Evolutionary conservation across 2,329 filamentous ascomycete species (phyloP), one percentile per base, ranked within the genome.

Genomic region (Aspergillus tamarii): DNA sequence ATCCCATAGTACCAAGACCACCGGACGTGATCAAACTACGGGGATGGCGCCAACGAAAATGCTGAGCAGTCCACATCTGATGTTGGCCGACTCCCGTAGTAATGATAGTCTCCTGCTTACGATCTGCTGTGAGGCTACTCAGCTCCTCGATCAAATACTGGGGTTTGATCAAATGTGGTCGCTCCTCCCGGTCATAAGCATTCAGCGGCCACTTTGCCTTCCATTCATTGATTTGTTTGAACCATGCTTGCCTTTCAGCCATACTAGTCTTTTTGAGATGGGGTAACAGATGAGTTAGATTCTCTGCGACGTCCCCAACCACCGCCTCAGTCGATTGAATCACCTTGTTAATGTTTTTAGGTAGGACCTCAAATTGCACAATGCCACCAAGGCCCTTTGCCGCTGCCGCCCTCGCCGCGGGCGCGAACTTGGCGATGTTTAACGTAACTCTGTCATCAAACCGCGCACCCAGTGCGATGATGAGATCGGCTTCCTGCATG

Each of bases 331-430:
- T 97, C 1, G 93, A 92, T 80, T 97, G 91, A 9, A 98, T 90
- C 39, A 97, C 93, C 85, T 97, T 97, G 87, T 97, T 97, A 81
- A 97, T 97, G 83, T 97, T 97, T 88, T 97, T 97, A 70, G 94
- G 93, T 88, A 96, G 89, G 72, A 97, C 93, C 75, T 97, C 94
- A 73, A 97, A 97, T 78, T 97, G 94, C 14, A 97, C 86, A 72
- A 98, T 97, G 68, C 94, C 94, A 68, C 94, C 94, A 60, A 92
- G 89, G 48, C 88, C 88, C 80, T 95, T 90, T 9, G 41, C 36
- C 10, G 48, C 60, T 8, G 54, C 60, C 5, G 87, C 85, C 79
- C 90, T 93, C 32, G 94, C 94, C 39, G 85, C 86, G 3, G 94
- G 94, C 0, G 93, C 94, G 70, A 97, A 98, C 75, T 93, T 94